These are phyloP conservation scores for Chaetomium sp. DNA, from an alignment of 2,329 filamentous ascomycete genomes.

Conservation along the genomic window DNA sequence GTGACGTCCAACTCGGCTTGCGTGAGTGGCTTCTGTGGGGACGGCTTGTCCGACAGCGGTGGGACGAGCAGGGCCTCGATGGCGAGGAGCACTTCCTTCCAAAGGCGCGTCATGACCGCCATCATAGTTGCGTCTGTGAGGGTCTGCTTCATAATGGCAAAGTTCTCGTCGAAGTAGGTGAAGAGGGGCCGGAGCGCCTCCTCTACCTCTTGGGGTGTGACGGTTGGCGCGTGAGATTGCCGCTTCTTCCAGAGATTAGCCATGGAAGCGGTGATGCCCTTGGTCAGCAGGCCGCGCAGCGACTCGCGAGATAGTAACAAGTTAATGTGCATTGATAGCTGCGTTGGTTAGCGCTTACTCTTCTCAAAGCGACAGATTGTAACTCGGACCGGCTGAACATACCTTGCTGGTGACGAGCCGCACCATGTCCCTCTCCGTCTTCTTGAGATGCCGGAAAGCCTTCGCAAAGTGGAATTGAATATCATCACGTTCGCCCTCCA, in stretches of 20 bases:
- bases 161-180: slow-evolving; percentile 96
- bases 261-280: slow-evolving; percentile 69
- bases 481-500: slow-evolving; percentile 98
- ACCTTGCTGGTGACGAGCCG: slow-evolving; percentile 98
- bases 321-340: slow-evolving; percentile 93
- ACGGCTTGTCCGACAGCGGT: slow-evolving; percentile 91
- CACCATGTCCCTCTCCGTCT: slow-evolving; percentile 97
- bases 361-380: background rate
- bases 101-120: slow-evolving; percentile 95
- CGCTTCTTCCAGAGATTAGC: slow-evolving; percentile 69
- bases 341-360: slow-evolving; percentile 18
- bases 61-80: slow-evolving; percentile 90
- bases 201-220: slow-evolving; percentile 73
- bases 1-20: slow-evolving; percentile 92
- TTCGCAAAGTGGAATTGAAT: slow-evolving; percentile 99
- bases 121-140: slow-evolving; percentile 95
- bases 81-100: slow-evolving; percentile 95
- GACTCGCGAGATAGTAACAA: slow-evolving; percentile 83
- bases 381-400: slow-evolving; percentile 34
- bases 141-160: slow-evolving; percentile 97
- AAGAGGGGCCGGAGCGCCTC: slow-evolving; percentile 83
- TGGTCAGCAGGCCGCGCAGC: slow-evolving; percentile 71
- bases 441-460: slow-evolving; percentile 90
- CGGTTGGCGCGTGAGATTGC: slow-evolving; percentile 55
- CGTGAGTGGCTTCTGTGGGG: slow-evolving; percentile 77